phyloP scores from a whole-genome alignment of 306 rosid species.

The Quercus parvula region DNA sequence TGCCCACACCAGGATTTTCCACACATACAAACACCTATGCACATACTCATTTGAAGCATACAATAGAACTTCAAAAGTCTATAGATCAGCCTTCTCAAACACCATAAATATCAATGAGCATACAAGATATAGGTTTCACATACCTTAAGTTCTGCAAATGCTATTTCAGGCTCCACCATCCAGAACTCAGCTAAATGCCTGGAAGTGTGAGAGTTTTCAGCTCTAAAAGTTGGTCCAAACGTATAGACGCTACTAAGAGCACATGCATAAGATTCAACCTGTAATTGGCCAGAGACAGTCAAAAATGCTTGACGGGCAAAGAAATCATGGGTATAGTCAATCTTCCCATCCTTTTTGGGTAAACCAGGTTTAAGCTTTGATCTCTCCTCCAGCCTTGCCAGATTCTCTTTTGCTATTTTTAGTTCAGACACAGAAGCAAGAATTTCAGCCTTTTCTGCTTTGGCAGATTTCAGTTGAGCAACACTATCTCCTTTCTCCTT shows the following conservation, averaged over 20 bases:
- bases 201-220: slow-evolving; percentile 94
- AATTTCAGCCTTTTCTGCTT: slow-evolving; percentile 64
- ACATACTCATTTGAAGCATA: background rate
- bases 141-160: slow-evolving; percentile 92
- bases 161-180: slow-evolving; percentile 99
- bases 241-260: slow-evolving; percentile 90
- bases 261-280: slow-evolving; percentile 87
- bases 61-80: background rate
- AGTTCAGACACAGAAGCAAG: slow-evolving; percentile 62
- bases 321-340: slow-evolving; percentile 79
- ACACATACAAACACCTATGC: background rate
- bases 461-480: slow-evolving; percentile 63
- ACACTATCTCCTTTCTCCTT: slow-evolving; percentile 75
- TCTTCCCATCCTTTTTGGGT: slow-evolving; percentile 85
- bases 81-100: background rate
- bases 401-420: slow-evolving; percentile 66
- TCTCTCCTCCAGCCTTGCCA: slow-evolving; percentile 67
- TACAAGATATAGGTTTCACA: background rate
- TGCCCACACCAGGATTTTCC: background rate
- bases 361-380: slow-evolving; percentile 80
- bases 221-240: slow-evolving; percentile 96
- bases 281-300: slow-evolving; percentile 97
- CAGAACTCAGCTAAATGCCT: slow-evolving; percentile 99
- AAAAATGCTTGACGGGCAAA: slow-evolving; percentile 96
- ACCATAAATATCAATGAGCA: background rate